Base-by-base conservation (phyloP, 768 basidiomycete species). In the Rhizopogon rudus region DNA sequence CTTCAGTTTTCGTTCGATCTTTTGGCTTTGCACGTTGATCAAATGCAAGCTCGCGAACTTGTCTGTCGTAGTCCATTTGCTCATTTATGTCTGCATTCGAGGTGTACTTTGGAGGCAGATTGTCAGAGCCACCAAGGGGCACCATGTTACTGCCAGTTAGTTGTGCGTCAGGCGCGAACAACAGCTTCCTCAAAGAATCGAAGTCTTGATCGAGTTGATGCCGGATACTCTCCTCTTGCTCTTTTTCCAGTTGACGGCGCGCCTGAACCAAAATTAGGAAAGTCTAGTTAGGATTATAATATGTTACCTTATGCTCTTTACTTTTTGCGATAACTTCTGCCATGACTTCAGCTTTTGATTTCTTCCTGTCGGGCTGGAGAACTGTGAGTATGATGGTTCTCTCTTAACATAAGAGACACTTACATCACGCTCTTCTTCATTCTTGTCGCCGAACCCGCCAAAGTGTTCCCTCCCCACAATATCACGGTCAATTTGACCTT, bases 301-400 rank as follows among this genome's bases (percentile, higher is more conserved):
- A 35, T 10, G 39, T 67, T 61, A 93, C 96, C 77, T 96, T 98
- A 74, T 98, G 85, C 49, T 86, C 84, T 71, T 99, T 99, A 72
- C 93, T 95, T 73, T 98, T 99, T 1, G 93, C 90, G 44, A 99
- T 92, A 35, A 99, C 90, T 68, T 99, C 97, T 0, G 90, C 83
- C 97, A 99, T 98, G 57, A 98, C 91, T 65, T 99, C 95, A 2
- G 91, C 87, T 71, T 96, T 97, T 4, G 87, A 83, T 73, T 91
- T 96, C 72, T 96, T 97, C 56, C 86, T 77, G 44, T 82, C 81
- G 7, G 88, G 88, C 91, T 94, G 63, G 46, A 41, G n/a, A 44
- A 56, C 13, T 51, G 45, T 51, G 54, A 37, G 9, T 39, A 53
- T 35, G 37, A 46, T n/a, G 9, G 35, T 44, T 40, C 20, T 31